These are phyloP conservation scores for Linderina pennispora DNA, from an alignment of 192 early-diverging fungal species.

Conservation along the genomic window DNA sequence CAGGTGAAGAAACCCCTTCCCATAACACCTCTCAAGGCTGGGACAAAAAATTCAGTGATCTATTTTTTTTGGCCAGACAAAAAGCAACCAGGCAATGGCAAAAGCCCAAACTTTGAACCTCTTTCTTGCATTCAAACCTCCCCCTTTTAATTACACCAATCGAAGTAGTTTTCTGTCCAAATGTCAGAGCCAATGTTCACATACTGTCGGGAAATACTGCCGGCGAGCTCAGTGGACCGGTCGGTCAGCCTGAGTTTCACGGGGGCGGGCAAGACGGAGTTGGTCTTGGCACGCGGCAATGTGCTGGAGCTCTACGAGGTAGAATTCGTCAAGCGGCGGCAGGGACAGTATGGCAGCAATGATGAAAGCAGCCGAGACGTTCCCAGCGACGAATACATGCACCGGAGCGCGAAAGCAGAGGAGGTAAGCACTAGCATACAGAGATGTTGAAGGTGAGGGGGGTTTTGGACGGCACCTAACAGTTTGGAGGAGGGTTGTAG, in stretches of 20 bases:
- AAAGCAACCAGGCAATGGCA: no score
- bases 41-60: no score
- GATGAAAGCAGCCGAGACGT: conserved; percentile 23
- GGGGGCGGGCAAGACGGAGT: conserved; percentile 25
- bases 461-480: no score
- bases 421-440: conserved; percentile 14
- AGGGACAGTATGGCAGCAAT: not conserved
- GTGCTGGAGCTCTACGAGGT: conserved; percentile 40
- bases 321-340: conserved; percentile 17
- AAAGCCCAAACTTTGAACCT: no score
- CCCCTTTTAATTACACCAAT: no score
- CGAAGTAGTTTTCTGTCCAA: no score
- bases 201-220: conserved; percentile 42
- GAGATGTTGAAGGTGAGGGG: no score
- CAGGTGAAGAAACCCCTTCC: no score
- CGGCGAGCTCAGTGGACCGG: conserved; percentile 33
- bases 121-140: no score
- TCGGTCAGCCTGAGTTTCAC: conserved; percentile 40
- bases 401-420: conserved; percentile 13
- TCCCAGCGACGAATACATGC: conserved; percentile 22
- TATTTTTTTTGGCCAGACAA: no score
- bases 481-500: no score
- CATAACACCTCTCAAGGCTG: no score
- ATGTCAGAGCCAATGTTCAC: conserved; percentile 45
- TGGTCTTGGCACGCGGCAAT: conserved; percentile 40